Evolutionary conservation across 2,329 filamentous ascomycete genomes (phyloP).

Genomic region (Hirsutella rhossiliensis): DNA sequence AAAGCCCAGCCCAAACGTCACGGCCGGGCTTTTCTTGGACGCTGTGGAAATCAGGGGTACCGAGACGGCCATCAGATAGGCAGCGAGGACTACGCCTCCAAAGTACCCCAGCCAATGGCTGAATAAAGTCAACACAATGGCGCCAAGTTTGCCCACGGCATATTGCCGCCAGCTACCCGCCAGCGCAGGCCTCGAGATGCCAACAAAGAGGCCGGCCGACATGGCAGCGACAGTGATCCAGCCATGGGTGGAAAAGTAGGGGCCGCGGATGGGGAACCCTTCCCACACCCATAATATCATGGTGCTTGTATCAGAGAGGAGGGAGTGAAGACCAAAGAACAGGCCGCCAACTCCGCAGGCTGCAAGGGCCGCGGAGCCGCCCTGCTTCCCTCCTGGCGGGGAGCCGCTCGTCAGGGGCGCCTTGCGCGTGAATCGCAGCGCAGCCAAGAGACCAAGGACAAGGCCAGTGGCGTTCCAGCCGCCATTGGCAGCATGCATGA

Average conservation of each 20-base stretch:
- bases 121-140: slow-evolving; percentile 63
- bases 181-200: slow-evolving; percentile 60
- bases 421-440: slow-evolving; percentile 61
- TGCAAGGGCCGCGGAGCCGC: slow-evolving; percentile 57
- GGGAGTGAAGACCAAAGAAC: slow-evolving; percentile 80
- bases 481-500: slow-evolving; percentile 80
- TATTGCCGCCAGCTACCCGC: slow-evolving; percentile 71
- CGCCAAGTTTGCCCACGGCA: slow-evolving; percentile 65
- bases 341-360: slow-evolving; percentile 71
- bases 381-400: slow-evolving; percentile 25
- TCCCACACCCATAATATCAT: slow-evolving; percentile 99
- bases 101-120: slow-evolving; percentile 84
- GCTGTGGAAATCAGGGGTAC: slow-evolving; percentile 66
- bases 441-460: slow-evolving; percentile 60
- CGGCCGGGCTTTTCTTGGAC: slow-evolving; percentile 62
- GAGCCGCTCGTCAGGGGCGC: slow-evolving; percentile 34
- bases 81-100: slow-evolving; percentile 61
- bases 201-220: slow-evolving; percentile 66
- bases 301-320: slow-evolving; percentile 93
- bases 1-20: slow-evolving; percentile 80
- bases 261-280: slow-evolving; percentile 82
- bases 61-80: slow-evolving; percentile 72
- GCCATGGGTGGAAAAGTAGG: slow-evolving; percentile 80
- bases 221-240: slow-evolving; percentile 78
- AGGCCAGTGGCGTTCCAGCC: slow-evolving; percentile 85